Evolutionary conservation across 192 early-diverging fungal species (phyloP).

Genomic region (Rhizophagus clarus): DNA sequence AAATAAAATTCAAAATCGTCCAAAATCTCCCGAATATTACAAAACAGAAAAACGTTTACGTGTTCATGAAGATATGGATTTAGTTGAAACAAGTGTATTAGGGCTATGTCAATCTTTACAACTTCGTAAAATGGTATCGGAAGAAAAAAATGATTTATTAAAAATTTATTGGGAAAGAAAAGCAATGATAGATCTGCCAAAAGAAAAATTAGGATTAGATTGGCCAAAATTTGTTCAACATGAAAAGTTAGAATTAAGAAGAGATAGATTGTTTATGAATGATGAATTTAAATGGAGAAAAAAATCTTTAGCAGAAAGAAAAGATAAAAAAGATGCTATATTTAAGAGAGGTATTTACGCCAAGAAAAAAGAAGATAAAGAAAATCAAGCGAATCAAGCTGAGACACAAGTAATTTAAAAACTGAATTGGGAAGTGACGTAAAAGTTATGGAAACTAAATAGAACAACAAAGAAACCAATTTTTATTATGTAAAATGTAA

Average conservation of each 20-base stretch:
- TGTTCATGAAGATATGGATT: background rate
- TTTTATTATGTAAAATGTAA: too few relatives aligned
- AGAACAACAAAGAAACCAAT: background rate
- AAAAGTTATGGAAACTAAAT: background rate
- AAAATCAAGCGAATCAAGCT: background rate
- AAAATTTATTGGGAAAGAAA: conserved; percentile 42
- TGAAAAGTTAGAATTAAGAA: conserved; percentile 35
- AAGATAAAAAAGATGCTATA: background rate
- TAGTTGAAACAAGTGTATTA: conserved; percentile 33
- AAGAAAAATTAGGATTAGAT: conserved; percentile 25
- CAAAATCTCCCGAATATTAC: conserved; percentile 33
- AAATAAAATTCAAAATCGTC: conserved; percentile 28
- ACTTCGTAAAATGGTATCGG: background rate
- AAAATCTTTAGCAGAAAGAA: background rate
- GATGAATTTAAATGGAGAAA: conserved; percentile 2
- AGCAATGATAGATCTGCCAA: conserved; percentile 37
- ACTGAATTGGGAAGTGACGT: background rate
- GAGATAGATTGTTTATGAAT: conserved; percentile 4
- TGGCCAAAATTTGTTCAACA: conserved; percentile 45
- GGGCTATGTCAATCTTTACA: conserved; percentile 39
- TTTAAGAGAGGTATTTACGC: background rate
- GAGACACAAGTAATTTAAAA: background rate
- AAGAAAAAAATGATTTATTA: conserved; percentile 22
- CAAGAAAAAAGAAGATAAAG: background rate
- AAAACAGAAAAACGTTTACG: conserved; percentile 23